These are phyloP conservation scores for Kuraishia ogatae DNA, from an alignment of 805 yeast species.

Conservation along the genomic window DNA sequence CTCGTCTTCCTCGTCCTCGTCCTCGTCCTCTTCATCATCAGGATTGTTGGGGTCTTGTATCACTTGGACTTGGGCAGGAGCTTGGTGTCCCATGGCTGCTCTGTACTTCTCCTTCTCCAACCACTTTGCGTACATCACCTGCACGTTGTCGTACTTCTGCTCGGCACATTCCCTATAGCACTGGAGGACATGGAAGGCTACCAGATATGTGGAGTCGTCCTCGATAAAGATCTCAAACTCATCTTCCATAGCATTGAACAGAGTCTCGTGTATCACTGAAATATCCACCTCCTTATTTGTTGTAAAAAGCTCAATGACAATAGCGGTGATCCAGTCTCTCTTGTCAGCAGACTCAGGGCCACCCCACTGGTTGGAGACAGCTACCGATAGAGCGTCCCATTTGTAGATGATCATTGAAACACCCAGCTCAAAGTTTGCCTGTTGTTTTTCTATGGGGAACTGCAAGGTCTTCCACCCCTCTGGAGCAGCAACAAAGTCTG, in stretches of 20 bases:
- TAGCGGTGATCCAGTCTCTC: slow-evolving; percentile 89
- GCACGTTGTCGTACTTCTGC: slow-evolving; percentile 46
- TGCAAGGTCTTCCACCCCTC: slow-evolving; percentile 13
- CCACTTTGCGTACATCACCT: slow-evolving; percentile 52
- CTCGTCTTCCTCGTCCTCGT: slow-evolving; percentile 37
- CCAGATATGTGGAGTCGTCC: slow-evolving; percentile 75
- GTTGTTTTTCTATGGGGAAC: slow-evolving; percentile 50
- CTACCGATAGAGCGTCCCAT: slow-evolving; percentile 85
- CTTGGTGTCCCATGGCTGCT: slow-evolving; percentile 14
- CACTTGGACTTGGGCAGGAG: slow-evolving; percentile 30
- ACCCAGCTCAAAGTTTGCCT: slow-evolving; percentile 85
- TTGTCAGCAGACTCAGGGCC: slow-evolving; percentile 87
- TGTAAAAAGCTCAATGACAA: slow-evolving; percentile 70
- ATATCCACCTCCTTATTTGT: slow-evolving; percentile 61
- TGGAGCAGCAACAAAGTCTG: slow-evolving; percentile 12
- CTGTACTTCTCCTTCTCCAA: slow-evolving; percentile 38
- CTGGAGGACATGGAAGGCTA: slow-evolving; percentile 59
- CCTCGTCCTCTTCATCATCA: slow-evolving; percentile 38
- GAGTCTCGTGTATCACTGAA: slow-evolving; percentile 73
- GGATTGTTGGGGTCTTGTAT: slow-evolving; percentile 59
- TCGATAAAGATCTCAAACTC: slow-evolving; percentile 88
- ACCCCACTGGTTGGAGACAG: slow-evolving; percentile 93
- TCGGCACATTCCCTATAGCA: slow-evolving; percentile 56
- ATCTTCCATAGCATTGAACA: slow-evolving; percentile 86
- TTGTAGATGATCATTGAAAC: slow-evolving; percentile 83